Conservation (phyloP, 768 basidiomycete genomes). For the Boletus vinaceobasis region DNA sequence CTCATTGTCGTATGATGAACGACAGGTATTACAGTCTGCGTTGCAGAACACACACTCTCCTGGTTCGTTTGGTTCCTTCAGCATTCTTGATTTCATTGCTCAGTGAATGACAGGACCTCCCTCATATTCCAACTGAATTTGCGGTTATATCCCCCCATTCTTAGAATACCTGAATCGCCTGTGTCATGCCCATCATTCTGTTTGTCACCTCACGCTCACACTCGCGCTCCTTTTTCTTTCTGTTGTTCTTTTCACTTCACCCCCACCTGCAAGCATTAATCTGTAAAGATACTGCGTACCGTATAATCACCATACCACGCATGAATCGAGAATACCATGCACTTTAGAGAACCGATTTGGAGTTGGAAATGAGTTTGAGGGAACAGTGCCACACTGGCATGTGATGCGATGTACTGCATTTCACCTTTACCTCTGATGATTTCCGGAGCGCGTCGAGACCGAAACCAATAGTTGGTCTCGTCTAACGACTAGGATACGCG, state of each 20-base stretch:
- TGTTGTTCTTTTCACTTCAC: slow-evolving; percentile 5
- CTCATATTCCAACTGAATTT: slow-evolving; percentile 34
- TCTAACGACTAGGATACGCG: neutral
- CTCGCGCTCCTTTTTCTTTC: neutral
- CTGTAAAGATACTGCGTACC: slow-evolving; percentile 20
- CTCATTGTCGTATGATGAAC: slow-evolving; percentile 70
- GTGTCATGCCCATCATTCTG: neutral
- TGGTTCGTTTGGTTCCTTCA: slow-evolving; percentile 41
- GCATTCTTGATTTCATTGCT: neutral
- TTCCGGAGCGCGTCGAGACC: too few species aligned
- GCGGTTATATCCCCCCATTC: neutral
- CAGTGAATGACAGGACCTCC: slow-evolving; percentile 34
- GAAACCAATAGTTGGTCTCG: too few species aligned
- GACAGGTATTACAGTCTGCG: slow-evolving; percentile 52
- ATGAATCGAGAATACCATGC: slow-evolving; percentile 6
- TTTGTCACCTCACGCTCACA: neutral
- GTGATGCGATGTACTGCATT: too few species aligned
- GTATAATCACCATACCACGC: slow-evolving; percentile 15
- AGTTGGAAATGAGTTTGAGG: neutral
- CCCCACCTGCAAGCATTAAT: slow-evolving; percentile 5
- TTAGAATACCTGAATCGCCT: slow-evolving; percentile 6
- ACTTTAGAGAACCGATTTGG: neutral
- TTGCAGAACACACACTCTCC: slow-evolving; percentile 60
- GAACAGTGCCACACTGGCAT: too few species aligned
- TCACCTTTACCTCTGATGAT: too few species aligned